Evolutionary conservation across 2,329 filamentous ascomycete genomes (phyloP).

Genomic region (Penicillium expansum): DNA sequence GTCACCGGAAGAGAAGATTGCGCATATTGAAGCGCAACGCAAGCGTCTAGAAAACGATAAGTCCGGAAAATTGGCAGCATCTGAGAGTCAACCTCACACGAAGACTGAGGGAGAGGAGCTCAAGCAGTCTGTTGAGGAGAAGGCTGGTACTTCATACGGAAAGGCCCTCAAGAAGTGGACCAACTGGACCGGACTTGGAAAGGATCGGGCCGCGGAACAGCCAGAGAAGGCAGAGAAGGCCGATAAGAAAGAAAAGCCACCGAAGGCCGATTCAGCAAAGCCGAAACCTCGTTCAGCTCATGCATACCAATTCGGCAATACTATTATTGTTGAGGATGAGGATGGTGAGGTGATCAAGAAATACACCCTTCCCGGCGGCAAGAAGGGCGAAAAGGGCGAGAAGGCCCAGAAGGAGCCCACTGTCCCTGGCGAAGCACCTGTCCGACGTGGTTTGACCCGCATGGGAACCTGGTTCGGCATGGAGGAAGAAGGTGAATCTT

Average conservation of each 20-base stretch:
- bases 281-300: constrained; percentile 54
- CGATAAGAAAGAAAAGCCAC: constrained; percentile 19
- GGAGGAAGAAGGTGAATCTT: constrained; percentile 34
- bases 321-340: constrained; percentile 68
- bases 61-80: constrained; percentile 46
- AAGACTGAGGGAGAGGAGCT: constrained; percentile 47
- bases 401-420: constrained; percentile 23
- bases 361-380: constrained; percentile 58
- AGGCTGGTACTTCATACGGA: constrained; percentile 33
- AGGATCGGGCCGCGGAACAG: constrained; percentile 21
- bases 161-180: constrained; percentile 49
- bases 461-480: constrained; percentile 60
- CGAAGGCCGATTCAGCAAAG: constrained; percentile 22
- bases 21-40: constrained; percentile 55
- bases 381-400: constrained; percentile 32
- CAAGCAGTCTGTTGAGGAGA: constrained; percentile 38
- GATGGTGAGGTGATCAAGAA: constrained; percentile 68
- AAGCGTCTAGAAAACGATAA: constrained; percentile 54
- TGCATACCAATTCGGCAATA: constrained; percentile 67
- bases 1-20: constrained; percentile 58
- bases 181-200: constrained; percentile 46
- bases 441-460: constrained; percentile 53
- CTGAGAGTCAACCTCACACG: constrained; percentile 43
- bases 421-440: constrained; percentile 36
- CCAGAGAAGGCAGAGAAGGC: constrained; percentile 27